These are phyloP conservation scores for Coniochaeta sp. DNA, from an alignment of 2,329 filamentous ascomycete species.

Conservation along the genomic window DNA sequence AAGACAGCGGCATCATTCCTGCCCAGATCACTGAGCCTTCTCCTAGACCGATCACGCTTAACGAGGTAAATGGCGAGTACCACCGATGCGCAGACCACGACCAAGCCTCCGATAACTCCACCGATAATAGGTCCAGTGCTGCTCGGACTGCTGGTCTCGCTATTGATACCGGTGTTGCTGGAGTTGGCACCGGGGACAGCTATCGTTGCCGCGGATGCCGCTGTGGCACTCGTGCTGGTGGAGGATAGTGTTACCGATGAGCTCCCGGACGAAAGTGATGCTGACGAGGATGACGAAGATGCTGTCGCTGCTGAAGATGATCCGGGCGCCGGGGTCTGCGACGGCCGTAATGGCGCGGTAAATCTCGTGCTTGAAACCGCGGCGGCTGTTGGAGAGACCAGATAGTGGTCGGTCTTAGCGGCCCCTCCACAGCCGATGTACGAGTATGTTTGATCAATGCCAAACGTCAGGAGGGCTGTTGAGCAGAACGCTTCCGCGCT, in stretches of 20 bases:
- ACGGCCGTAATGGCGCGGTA: not conserved
- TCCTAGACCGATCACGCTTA: not conserved
- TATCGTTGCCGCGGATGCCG: not conserved
- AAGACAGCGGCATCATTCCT: not conserved
- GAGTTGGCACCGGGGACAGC: not conserved
- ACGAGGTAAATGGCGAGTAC: constrained; percentile 8
- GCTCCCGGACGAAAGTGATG: not conserved
- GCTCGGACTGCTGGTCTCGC: not conserved
- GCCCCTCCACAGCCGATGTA: constrained; percentile 25
- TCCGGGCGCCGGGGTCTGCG: not conserved
- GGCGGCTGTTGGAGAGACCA: not conserved
- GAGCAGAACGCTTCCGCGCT: constrained; percentile 19
- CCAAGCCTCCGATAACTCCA: constrained; percentile 24
- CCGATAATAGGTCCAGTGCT: constrained; percentile 20
- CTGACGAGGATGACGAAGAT: not conserved
- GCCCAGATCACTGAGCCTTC: not conserved
- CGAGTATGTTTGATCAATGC: constrained; percentile 23
- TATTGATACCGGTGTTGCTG: constrained; percentile 10
- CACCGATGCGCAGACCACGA: constrained; percentile 19
- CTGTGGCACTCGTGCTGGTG: not conserved
- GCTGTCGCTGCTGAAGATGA: not conserved
- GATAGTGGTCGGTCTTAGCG: not conserved
- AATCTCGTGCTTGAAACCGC: not conserved
- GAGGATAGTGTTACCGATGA: not conserved
- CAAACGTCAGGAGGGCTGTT: constrained; percentile 22